Conservation (phyloP, 2,329 filamentous ascomycete genomes). For the Nothophoma quercina region DNA sequence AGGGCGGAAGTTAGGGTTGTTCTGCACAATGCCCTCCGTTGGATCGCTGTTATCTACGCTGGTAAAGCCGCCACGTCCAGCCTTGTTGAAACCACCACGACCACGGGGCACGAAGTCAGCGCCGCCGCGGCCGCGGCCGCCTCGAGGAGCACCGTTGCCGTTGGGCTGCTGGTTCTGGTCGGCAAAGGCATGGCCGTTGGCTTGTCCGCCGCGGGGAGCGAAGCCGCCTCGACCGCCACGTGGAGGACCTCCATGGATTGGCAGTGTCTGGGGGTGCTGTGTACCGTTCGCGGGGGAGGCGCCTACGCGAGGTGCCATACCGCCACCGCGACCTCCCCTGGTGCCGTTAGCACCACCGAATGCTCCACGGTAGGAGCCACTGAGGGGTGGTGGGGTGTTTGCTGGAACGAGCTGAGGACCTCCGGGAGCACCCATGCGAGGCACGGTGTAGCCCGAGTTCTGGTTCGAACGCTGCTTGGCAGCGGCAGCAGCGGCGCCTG, state of each 20-base stretch:
- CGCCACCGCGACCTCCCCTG: conserved; percentile 51
- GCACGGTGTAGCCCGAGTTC: conserved; percentile 60
- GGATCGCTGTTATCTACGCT: conserved; percentile 60
- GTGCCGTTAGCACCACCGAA: conserved; percentile 56
- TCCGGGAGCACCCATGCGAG: conserved; percentile 63
- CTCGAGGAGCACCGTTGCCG: conserved; percentile 36
- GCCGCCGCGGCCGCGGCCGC: conserved; percentile 34
- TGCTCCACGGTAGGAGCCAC: conserved; percentile 66
- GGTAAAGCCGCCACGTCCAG: conserved; percentile 55
- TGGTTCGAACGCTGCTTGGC: conserved; percentile 63
- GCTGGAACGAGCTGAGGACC: conserved; percentile 68
- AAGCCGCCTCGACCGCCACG: conserved; percentile 50
- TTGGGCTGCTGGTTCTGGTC: conserved; percentile 36
- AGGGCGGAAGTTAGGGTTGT: conserved; percentile 65
- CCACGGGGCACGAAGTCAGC: conserved; percentile 50
- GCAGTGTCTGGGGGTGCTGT: conserved; percentile 45
- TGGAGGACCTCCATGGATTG: conserved; percentile 50
- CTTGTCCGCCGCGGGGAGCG: conserved; percentile 44
- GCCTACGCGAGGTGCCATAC: conserved; percentile 41
- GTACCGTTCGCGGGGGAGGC: conserved; percentile 34
- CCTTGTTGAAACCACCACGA: conserved; percentile 46
- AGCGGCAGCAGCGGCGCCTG: conserved; percentile 61
- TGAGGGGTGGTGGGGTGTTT: conserved; percentile 63
- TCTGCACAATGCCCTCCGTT: conserved; percentile 60
- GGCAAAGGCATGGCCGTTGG: conserved; percentile 34